Conservation (phyloP, 768 basidiomycete genomes). For the Cystobasidium tubakii region DNA sequence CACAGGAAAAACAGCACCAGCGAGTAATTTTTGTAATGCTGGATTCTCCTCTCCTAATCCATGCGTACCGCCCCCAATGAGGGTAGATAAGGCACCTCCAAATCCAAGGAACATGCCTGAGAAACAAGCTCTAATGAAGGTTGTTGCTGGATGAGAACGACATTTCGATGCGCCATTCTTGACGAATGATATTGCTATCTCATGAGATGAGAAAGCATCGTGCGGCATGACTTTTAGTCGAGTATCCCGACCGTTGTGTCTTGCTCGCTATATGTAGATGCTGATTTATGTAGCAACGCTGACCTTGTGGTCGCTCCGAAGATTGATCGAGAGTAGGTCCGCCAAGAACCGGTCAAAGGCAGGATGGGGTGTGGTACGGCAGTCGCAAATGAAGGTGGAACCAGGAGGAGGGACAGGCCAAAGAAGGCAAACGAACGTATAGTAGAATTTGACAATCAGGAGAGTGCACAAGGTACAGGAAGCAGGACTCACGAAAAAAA, state of each 20-base stretch:
- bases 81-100: neutral
- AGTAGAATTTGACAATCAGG: no score
- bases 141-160: neutral
- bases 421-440: no score
- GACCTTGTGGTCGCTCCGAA: no score
- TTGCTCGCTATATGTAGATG: neutral
- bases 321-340: no score
- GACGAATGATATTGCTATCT: neutral
- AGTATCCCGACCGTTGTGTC: neutral
- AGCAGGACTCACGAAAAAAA: no score
- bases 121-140: neutral
- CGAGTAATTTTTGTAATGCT: neutral
- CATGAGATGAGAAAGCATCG: neutral
- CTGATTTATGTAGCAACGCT: no score
- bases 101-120: neutral
- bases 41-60: neutral
- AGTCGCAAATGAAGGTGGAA: no score
- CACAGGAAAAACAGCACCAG: neutral
- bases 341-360: no score
- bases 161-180: neutral
- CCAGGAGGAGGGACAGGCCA: no score
- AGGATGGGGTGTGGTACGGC: no score
- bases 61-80: neutral
- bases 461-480: no score
- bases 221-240: neutral